Base-by-base conservation (phyloP, 352 stramenopile genomes). In the Phytophthora meadii region DNA sequence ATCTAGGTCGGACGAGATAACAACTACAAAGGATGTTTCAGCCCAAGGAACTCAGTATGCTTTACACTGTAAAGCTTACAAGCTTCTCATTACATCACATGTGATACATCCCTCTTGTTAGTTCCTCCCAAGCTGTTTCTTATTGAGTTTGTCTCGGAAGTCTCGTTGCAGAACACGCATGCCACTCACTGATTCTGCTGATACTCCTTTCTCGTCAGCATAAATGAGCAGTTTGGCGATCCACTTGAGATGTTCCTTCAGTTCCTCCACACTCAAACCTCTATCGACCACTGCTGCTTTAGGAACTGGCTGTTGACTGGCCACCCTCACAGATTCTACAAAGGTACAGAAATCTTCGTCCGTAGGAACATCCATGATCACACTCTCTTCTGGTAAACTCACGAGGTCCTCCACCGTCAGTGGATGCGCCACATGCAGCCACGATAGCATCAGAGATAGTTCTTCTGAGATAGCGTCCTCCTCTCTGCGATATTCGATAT, bases 231-330 rank as follows among this genome's bases (percentile, higher is more conserved):
- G 48, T 15, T 72, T 76, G 36, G 63, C 68, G 25, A 72, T 76
- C 68, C 68, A 76, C 39, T 66, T 69, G 22, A 76, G 53, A 32
- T 53, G 68, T n/a, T 76, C 63, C 37, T 66, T 72, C 15, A 76
- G 48, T 27, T 66, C 68, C 24, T 67, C 49, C 3, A 70, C 57
- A 14, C 53, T 50, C 17, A 73, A 48, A 1, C 34, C 41, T 7
- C 45, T 37, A 10, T 67, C 50, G 1, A 34, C 25, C n/a, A 63
- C 52, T 12, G 17, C 32, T 30, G 12, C 3, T 11, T 61, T 57
- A 0, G 11, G 10, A 37, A 48, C 59, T n/a, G 8, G 6, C 11
- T 59, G 48, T 17, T 54, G 37, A 39, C 54, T 14, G 15, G 41
- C 12, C n/a, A 71, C 10, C 36, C 25, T 58, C 9, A 34, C 34